Evolutionary conservation across 306 rosid genomes (phyloP).

Genomic region (Cicer yamashitae): DNA sequence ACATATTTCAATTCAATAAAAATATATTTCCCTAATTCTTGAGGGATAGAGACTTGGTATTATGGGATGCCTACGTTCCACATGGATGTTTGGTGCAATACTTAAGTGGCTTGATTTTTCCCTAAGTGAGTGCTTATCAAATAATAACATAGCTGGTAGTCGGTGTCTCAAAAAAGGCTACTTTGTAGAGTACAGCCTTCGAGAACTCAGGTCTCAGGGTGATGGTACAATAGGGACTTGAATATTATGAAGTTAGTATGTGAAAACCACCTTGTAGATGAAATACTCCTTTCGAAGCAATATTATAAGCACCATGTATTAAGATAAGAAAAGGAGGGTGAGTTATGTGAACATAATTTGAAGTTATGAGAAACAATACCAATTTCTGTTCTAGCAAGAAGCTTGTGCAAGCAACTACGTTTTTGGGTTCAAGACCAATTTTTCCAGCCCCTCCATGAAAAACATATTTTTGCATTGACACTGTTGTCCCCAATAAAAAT

Average conservation of each 20-base stretch:
- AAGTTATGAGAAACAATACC: slow-evolving; percentile 51
- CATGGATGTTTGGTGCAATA: neutral
- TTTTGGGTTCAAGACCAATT: slow-evolving; percentile 75
- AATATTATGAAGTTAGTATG: neutral
- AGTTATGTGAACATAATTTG: slow-evolving; percentile 14
- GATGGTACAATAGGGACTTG: slow-evolving; percentile 1
- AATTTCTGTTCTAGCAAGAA: slow-evolving; percentile 82
- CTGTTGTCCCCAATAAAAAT: slow-evolving; percentile 69
- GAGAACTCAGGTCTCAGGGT: neutral
- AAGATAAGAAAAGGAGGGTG: neutral
- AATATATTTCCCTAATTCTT: too few relatives aligned
- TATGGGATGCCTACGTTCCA: neutral
- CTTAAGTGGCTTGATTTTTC: neutral
- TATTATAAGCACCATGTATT: neutral
- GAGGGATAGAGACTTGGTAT: neutral
- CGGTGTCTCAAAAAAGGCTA: neutral
- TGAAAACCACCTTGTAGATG: slow-evolving; percentile 16
- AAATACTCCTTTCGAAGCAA: slow-evolving; percentile 4
- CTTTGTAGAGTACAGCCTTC: neutral
- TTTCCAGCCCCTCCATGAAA: slow-evolving; percentile 83
- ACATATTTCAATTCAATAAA: too few relatives aligned
- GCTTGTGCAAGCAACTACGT: slow-evolving; percentile 80
- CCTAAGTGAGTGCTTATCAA: neutral
- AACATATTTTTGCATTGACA: slow-evolving; percentile 68
- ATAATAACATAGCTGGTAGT: neutral